Evolutionary conservation across 2,329 filamentous ascomycete genomes (phyloP).

Genomic region (Pseudocercospora pini-densiflorae): DNA sequence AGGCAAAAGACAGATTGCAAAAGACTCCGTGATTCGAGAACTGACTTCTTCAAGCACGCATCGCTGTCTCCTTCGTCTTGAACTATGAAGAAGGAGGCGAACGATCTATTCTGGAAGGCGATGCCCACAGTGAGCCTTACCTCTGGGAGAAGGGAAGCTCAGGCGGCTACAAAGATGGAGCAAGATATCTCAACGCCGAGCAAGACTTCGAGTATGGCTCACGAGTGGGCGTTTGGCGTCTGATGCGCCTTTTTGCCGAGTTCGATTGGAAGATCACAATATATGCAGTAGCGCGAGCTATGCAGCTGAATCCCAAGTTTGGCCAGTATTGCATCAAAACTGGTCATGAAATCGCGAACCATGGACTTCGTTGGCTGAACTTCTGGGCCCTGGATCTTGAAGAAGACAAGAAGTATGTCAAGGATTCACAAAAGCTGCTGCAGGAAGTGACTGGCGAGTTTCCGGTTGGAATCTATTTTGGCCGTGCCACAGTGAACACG

Average conservation of each 20-base stretch:
- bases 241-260: constrained; percentile 49
- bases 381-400: constrained; percentile 49
- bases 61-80: constrained; percentile 46
- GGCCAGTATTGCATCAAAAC: constrained; percentile 47
- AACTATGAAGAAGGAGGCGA: constrained; percentile 53
- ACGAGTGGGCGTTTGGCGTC: constrained; percentile 45
- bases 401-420: constrained; percentile 55
- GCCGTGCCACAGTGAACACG: constrained; percentile 51
- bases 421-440: constrained; percentile 46
- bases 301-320: constrained; percentile 48
- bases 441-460: constrained; percentile 52
- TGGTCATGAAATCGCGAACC: constrained; percentile 49
- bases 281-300: constrained; percentile 47
- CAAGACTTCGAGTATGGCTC: constrained; percentile 49
- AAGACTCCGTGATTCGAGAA: constrained; percentile 20
- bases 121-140: constrained; percentile 45
- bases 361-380: constrained; percentile 51
- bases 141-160: constrained; percentile 45
- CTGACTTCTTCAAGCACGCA: constrained; percentile 8
- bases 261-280: constrained; percentile 50
- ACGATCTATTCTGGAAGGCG: constrained; percentile 45
- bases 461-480: constrained; percentile 57
- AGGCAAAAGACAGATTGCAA: constrained; percentile 45
- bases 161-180: constrained; percentile 33
- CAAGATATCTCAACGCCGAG: constrained; percentile 52